Percentiles rank a stretch among this genome's conserved stretches.
These are phyloP conservation scores for Panicum hallii DNA, from an alignment of 202 grass and related monocot genomes.

Conservation along the genomic window DNA sequence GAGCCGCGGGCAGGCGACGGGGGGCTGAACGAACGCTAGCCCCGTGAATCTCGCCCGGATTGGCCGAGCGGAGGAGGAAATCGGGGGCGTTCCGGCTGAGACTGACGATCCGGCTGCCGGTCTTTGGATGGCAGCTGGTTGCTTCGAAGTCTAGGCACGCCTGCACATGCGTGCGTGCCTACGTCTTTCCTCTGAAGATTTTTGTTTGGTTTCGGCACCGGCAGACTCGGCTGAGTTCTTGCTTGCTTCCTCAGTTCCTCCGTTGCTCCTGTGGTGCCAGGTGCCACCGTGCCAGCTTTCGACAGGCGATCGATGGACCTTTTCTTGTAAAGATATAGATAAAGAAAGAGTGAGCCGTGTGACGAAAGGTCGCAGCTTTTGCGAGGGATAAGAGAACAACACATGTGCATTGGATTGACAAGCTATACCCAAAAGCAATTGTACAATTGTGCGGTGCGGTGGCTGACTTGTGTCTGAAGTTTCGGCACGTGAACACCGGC, in stretches of 20 bases:
- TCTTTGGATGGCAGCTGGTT: conserved; percentile 25
- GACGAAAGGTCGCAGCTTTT: background rate
- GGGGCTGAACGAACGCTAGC: background rate
- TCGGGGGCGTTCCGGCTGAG: background rate
- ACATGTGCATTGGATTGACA: conserved; percentile 33
- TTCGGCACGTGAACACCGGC: conserved; percentile 16
- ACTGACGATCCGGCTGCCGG: background rate
- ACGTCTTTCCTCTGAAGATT: background rate
- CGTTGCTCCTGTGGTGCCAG: background rate
- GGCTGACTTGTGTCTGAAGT: background rate
- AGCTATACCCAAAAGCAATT: background rate
- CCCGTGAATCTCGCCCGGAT: conserved; percentile 46
- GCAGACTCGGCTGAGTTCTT: conserved; percentile 1
- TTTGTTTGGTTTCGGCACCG: conserved; percentile 32
- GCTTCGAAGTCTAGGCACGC: background rate
- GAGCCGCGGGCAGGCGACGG: background rate
- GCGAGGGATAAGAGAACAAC: conserved; percentile 19
- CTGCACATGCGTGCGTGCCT: background rate
- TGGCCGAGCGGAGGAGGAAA: conserved; percentile 12
- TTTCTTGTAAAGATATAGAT: background rate
- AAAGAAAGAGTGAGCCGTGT: background rate
- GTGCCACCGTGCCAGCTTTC: conserved; percentile 23
- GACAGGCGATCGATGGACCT: background rate
- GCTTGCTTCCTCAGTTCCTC: too few relatives aligned
- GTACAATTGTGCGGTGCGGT: background rate